Percentiles rank a stretch among this genome's conserved stretches.
Conservation (phyloP, 2,329 filamentous ascomycete species). For the Helicocarpus griseus region DNA sequence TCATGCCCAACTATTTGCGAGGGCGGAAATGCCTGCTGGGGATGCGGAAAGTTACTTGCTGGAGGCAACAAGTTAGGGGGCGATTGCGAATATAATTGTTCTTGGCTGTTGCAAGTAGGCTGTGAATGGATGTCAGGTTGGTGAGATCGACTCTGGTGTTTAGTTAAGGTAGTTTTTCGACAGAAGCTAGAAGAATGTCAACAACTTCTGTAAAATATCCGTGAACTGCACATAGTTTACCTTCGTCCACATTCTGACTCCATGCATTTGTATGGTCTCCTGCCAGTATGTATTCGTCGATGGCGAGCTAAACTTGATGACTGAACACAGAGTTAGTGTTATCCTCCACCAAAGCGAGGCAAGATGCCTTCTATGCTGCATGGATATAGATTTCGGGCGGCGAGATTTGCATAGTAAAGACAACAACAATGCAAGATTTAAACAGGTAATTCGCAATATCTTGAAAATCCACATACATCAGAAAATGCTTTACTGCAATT, state of each 20-base stretch:
- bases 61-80: conserved; percentile 1
- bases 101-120: conserved; percentile 5
- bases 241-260: conserved; percentile 15
- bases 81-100: conserved; percentile 9
- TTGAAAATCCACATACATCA: conserved; percentile 25
- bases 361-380: not conserved
- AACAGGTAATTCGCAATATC: not conserved
- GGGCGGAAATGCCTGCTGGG: conserved; percentile 3
- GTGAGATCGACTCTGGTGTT: conserved; percentile 15
- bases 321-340: conserved; percentile 9
- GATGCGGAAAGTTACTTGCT: not conserved
- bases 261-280: conserved; percentile 15
- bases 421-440: not conserved
- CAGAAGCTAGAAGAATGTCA: conserved; percentile 12
- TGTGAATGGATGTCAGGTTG: conserved; percentile 9
- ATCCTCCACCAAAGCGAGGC: not conserved
- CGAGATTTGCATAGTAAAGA: not conserved
- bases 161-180: conserved; percentile 16
- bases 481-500: conserved; percentile 36
- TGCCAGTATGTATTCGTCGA: conserved; percentile 16
- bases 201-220: not conserved
- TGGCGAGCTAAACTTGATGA: conserved; percentile 17
- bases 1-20: conserved; percentile 5
- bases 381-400: not conserved
- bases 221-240: no score